Base-by-base conservation (phyloP, 2,329 filamentous ascomycete genomes). In the Clarireedia homoeocarpa region DNA sequence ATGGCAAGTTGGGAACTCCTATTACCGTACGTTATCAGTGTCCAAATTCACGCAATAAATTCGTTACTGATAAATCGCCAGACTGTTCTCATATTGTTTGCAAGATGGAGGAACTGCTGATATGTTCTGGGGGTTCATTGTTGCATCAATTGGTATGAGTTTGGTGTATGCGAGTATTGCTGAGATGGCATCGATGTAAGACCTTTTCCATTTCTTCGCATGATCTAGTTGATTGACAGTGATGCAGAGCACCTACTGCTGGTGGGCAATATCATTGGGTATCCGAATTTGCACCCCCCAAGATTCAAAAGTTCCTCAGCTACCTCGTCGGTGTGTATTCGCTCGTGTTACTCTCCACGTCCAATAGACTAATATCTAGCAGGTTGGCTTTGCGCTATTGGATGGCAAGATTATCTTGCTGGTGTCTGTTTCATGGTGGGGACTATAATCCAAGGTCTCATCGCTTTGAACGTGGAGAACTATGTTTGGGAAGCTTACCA, bases 241-340 rank as follows among this genome's bases (percentile, higher is more conserved):
- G 30, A 34, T n/a, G 15, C 30, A 61, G 61, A 71, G 78, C 78
- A 2, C 80, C 80, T 0, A 83, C 78, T 0, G 74, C 75, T 6
- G 79, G 80, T 23, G 80, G 80, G 2, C 79, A 82, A 60, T 82
- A 81, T 57, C 77, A 80, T 60, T 81, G 78, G 78, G 77, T 80
- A 0, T 78, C 73, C 1, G 76, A 79, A 49, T 79, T 80, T 58
- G 73, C 77, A 0, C 74, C 78, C 0, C 69, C 66, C 1, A 68
- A 67, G 34, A 69, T 73, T 45, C 78, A 82, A 59, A 78, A 75
- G 57, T 73, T 77, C 27, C 68, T 83, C 2, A 80, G 77, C 58
- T 84, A 83, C 61, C 64, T 77, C 7, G 73, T 73, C 5, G 75
- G 74, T 72, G 57, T 56, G 39, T 42, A 20, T n/a, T 42, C 6